Evolutionary conservation across 495 filamentous ascomycete species (phyloP).

Genomic region (Trichoderma erinaceum): DNA sequence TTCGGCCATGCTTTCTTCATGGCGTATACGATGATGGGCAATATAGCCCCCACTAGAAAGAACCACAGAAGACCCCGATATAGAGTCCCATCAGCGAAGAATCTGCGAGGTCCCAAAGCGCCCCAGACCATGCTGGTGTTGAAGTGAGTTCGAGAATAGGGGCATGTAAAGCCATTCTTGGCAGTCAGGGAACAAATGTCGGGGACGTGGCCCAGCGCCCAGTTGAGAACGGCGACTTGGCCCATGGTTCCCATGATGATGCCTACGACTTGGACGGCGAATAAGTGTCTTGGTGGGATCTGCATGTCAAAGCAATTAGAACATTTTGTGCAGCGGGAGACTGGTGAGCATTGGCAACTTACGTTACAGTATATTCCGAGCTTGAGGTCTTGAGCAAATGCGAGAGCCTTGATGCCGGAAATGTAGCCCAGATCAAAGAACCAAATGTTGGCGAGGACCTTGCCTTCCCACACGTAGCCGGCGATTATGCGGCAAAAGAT

Average conservation of each 20-base stretch:
- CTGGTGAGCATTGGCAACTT: background rate
- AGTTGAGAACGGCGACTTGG: slow-evolving; percentile 14
- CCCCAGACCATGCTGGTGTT: slow-evolving; percentile 12
- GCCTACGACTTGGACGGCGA: background rate
- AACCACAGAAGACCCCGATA: background rate
- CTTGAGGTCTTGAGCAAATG: background rate
- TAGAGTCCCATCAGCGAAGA: background rate
- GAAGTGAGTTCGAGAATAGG: slow-evolving; percentile 3
- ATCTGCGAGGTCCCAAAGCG: background rate
- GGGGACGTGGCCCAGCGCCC: background rate
- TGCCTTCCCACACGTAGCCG: background rate
- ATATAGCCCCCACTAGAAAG: background rate
- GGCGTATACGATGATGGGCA: background rate
- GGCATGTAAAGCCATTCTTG: background rate
- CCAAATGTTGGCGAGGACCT: slow-evolving; percentile 8
- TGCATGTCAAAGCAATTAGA: background rate
- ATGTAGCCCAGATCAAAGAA: slow-evolving; percentile 15
- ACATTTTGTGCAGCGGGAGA: too few species aligned
- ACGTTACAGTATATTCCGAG: slow-evolving; percentile 14
- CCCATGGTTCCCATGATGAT: slow-evolving; percentile 15
- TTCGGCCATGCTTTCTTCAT: background rate
- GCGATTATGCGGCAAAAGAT: slow-evolving; percentile 4
- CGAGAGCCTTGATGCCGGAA: background rate
- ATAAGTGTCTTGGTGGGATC: slow-evolving; percentile 3
- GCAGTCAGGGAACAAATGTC: slow-evolving; percentile 5